A percentile compares a stretch with the other conserved stretches of the same genome.
Evolutionary conservation across 495 filamentous ascomycete species (phyloP).

Genomic region (Ramalina peruviana): DNA sequence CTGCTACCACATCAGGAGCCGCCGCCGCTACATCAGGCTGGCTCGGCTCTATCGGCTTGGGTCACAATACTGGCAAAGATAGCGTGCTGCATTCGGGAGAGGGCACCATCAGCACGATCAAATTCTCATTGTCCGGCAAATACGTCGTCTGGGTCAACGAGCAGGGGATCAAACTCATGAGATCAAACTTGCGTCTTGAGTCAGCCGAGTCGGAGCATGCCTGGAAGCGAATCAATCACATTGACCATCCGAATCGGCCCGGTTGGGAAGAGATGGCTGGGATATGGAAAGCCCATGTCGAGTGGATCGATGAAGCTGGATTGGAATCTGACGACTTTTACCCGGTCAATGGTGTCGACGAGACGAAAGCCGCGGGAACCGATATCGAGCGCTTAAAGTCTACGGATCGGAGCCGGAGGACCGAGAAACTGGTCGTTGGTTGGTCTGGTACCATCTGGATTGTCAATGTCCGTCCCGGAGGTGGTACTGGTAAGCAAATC

Average conservation of each 20-base stretch:
- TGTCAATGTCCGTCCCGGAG: conserved; percentile 76
- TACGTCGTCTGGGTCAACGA: conserved; percentile 93
- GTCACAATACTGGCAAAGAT: conserved; percentile 67
- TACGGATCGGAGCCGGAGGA: conserved; percentile 17
- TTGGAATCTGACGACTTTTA: conserved; percentile 50
- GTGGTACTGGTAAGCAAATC: conserved; percentile 49
- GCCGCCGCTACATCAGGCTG: conserved; percentile 79
- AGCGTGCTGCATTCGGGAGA: conserved; percentile 83
- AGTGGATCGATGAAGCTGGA: conserved; percentile 79
- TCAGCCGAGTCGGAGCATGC: conserved; percentile 62
- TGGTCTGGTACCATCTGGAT: conserved; percentile 97
- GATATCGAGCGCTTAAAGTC: conserved; percentile 15
- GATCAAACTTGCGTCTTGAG: conserved; percentile 71
- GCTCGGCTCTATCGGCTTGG: conserved; percentile 73
- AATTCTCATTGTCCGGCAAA: conserved; percentile 83
- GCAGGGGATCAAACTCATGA: conserved; percentile 93
- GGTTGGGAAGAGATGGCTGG: conserved; percentile 89
- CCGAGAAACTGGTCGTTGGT: conserved; percentile 78
- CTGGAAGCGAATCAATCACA: conserved; percentile 93
- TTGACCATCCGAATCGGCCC: conserved; percentile 63
- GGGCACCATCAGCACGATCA: conserved; percentile 76
- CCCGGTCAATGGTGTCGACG: conserved; percentile 20
- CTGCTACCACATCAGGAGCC: conserved; percentile 65
- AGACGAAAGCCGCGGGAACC: conserved; percentile 22
- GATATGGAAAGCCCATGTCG: conserved; percentile 79